These are phyloP conservation scores for Saccharum hybrid DNA, from an alignment of 202 grass and related monocot species.

Conservation along the genomic window DNA sequence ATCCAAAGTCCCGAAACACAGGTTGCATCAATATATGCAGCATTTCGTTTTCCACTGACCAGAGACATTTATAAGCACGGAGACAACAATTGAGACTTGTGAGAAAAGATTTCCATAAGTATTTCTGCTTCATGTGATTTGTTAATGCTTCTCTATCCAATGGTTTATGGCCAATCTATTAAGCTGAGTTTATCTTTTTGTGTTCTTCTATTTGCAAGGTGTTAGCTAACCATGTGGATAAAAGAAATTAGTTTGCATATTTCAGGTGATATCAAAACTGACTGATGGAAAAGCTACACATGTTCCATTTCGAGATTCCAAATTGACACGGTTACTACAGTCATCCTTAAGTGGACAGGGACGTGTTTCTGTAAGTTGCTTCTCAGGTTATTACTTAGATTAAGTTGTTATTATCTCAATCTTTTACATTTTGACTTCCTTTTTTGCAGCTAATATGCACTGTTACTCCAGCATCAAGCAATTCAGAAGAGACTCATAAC, in stretches of 20 bases:
- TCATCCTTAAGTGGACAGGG: constrained; percentile 88
- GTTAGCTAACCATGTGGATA: neutral
- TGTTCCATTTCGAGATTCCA: constrained; percentile 88
- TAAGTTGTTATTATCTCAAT: constrained; percentile 32
- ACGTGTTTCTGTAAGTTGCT: constrained; percentile 76
- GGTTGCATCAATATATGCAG: neutral
- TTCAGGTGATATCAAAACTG: constrained; percentile 90
- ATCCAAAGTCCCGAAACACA: constrained; percentile 18
- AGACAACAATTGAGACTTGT: constrained; percentile 3
- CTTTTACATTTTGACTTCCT: constrained; percentile 34
- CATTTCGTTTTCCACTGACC: constrained; percentile 18
- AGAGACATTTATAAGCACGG: constrained; percentile 30
- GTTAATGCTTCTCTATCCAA: neutral
- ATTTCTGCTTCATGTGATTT: constrained; percentile 3
- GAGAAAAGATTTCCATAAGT: constrained; percentile 8
- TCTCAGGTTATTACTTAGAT: constrained; percentile 26
- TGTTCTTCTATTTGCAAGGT: constrained; percentile 21
- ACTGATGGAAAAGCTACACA: constrained; percentile 83
- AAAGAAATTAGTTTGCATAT: constrained; percentile 23
- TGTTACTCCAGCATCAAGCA: constrained; percentile 84
- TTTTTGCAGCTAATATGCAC: constrained; percentile 81
- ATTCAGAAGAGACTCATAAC: constrained; percentile 87
- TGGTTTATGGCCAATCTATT: constrained; percentile 23
- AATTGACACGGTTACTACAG: constrained; percentile 85
- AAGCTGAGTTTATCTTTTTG: constrained; percentile 4